Conservation (phyloP, 352 stramenopile species). For the Phytopythium helicoides region DNA sequence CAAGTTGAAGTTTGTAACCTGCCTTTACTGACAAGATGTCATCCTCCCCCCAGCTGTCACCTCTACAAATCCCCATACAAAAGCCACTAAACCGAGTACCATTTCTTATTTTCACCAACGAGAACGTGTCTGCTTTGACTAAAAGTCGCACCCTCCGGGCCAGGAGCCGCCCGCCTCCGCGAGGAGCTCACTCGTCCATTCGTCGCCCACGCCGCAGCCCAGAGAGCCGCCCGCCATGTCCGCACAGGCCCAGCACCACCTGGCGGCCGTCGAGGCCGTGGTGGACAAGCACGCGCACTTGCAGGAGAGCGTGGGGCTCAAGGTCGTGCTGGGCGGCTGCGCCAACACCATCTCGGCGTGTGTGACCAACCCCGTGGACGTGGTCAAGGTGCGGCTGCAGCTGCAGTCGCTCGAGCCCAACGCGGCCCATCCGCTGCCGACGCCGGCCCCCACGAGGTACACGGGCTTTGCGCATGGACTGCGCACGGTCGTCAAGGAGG, state of each 20-base stretch:
- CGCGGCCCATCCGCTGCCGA: slow-evolving; percentile 29
- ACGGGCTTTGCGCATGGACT: slow-evolving; percentile 47
- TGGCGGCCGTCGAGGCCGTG: slow-evolving; percentile 16
- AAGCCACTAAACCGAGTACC: too few relatives aligned
- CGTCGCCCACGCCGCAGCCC: slow-evolving; percentile 1
- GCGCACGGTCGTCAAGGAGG: slow-evolving; percentile 41
- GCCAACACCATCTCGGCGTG: slow-evolving; percentile 54
- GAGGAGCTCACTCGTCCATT: slow-evolving; percentile 5
- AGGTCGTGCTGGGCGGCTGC: slow-evolving; percentile 60
- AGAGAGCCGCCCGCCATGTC: background rate
- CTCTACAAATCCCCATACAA: too few relatives aligned
- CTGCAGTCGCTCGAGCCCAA: slow-evolving; percentile 42
- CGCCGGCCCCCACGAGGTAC: slow-evolving; percentile 32
- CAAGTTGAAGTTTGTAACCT: too few relatives aligned
- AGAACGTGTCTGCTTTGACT: too few relatives aligned
- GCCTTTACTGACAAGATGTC: too few relatives aligned
- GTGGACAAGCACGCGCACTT: slow-evolving; percentile 40
- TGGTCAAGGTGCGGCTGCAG: slow-evolving; percentile 67
- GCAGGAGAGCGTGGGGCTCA: slow-evolving; percentile 52
- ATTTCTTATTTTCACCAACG: too few relatives aligned
- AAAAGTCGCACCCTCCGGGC: too few relatives aligned
- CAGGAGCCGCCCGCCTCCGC: too few relatives aligned
- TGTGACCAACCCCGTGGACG: slow-evolving; percentile 63
- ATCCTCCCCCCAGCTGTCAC: too few relatives aligned
- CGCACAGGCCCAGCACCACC: slow-evolving; percentile 18